Evolutionary conservation across 495 filamentous ascomycete species (phyloP), one percentile per base, ranked within the genome.

Genomic region (Aeminium ludgeri): DNA sequence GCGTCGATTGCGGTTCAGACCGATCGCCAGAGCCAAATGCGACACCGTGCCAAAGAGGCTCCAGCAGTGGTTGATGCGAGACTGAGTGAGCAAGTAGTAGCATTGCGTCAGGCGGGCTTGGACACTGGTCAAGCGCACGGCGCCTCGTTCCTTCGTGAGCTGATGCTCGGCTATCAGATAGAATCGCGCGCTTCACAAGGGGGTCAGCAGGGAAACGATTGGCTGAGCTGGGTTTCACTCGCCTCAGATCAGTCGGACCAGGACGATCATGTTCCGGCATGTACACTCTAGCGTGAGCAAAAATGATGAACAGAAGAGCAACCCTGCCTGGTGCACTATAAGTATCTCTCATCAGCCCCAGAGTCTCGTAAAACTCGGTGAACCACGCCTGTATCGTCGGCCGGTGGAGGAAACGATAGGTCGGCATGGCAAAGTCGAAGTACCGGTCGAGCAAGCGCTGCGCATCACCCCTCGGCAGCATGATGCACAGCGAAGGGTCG

Each of bases 381-480:
- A 52, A 31, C 49, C 45, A 44, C 2, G 18, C 11, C 8, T 8
- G 6, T 6, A 45, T 35, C 8, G 30, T 52, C 15, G 20, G 40
- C 8, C 40, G 44, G 29, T 52, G 45, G n/a, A 52, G 27, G 30
- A 48, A 52, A 3, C 49, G 49, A 20, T 48, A 52, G 3, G 45
- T 44, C 17, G 49, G 44, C 40, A 45, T 44, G 2, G 45, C 45
- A 18, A 48, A 48, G n/a, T 48, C 45, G 31, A 52, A 52, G 37
- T 48, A 52, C n/a, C n/a, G n/a, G n/a, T n/a, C n/a, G n/a, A n/a
- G n/a, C n/a, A n/a, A n/a, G n/a, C n/a, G n/a, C n/a, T n/a, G n/a
- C n/a, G n/a, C n/a, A n/a, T n/a, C n/a, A n/a, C n/a, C n/a, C n/a
- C n/a, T n/a, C n/a, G n/a, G n/a, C n/a, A n/a, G n/a, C n/a, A n/a